Evolutionary conservation across 2,329 filamentous ascomycete genomes (phyloP), one percentile per base, ranked within the genome.

Genomic region (Fusarium sp.): DNA sequence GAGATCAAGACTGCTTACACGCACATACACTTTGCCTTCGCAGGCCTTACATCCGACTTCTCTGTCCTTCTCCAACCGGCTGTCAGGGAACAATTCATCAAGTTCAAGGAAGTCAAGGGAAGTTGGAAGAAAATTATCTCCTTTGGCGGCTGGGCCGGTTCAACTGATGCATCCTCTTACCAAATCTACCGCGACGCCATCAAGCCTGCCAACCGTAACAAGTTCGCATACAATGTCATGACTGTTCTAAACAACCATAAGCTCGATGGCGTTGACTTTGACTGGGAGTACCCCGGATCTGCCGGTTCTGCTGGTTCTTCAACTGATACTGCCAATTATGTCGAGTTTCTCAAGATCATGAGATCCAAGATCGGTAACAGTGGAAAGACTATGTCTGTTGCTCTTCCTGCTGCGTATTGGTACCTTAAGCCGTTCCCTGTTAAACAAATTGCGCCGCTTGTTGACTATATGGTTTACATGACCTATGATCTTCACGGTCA

Each of bases 281-380:
- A 84, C 67, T 86, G 83, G 84, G 83, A 84, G 57, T 84, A 84
- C 56, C 80, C 80, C 1, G 77, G 75, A 1, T 77, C 77, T 31
- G 72, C 21, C 80, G 48, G 54, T 12, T 53, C 60, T 11, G 48
- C 52, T 0, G 71, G 76, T 3, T 74, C 77, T 0, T 72, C 54
- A 7, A 81, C 80, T 0, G 77, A 80, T 14, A 75, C 74, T 2
- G n/a, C 61, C 19, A 74, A 78, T 55, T 80, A 80, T 41, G 78
- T 79, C 49, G 76, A 73, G 41, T 79, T 80, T 51, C 67, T 82
- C 67, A 78, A 73, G 31, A 26, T 74, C 5, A 66, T 78, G 50
- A 70, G 70, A 18, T 61, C 65, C 28, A 67, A 74, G 57, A 57
- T 77, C 34, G 83, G 45, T 3, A 73, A 61, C 25, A 76, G 66